These are phyloP conservation scores for Stachybotrys echinatus DNA, from an alignment of 2,329 filamentous ascomycete species.

Conservation along the genomic window DNA sequence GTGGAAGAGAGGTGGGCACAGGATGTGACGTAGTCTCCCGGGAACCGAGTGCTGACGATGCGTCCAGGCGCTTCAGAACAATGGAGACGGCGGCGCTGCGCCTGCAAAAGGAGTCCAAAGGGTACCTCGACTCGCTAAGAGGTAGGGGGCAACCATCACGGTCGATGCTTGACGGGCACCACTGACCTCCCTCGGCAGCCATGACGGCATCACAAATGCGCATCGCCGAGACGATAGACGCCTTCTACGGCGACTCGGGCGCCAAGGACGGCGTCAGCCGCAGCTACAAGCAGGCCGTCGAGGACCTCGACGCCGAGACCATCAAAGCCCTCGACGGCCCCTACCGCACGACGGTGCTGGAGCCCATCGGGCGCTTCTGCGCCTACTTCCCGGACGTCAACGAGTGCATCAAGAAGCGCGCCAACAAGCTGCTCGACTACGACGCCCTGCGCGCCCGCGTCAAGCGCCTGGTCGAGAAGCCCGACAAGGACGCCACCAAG, in stretches of 20 bases:
- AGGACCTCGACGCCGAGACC: constrained; percentile 94
- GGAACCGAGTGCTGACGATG: background rate
- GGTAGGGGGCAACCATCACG: constrained; percentile 43
- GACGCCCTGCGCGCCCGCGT: constrained; percentile 93
- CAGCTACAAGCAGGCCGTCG: constrained; percentile 97
- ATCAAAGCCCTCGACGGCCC: constrained; percentile 97
- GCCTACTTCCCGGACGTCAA: constrained; percentile 99
- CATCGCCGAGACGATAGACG: constrained; percentile 98
- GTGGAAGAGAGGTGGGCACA: constrained; percentile 80
- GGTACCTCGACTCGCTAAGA: constrained; percentile 92
- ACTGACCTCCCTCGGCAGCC: constrained; percentile 46
- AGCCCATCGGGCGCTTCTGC: constrained; percentile 93
- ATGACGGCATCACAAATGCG: constrained; percentile 99
- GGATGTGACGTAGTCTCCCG: background rate
- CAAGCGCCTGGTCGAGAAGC: constrained; percentile 95
- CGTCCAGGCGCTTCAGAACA: constrained; percentile 78
- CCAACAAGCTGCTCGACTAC: constrained; percentile 98
- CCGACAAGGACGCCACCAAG: constrained; percentile 97
- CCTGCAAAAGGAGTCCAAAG: constrained; percentile 96
- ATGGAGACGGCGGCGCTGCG: constrained; percentile 93
- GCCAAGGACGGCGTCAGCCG: constrained; percentile 91
- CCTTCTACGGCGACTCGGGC: constrained; percentile 95
- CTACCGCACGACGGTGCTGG: constrained; percentile 88
- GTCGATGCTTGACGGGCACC: no score
- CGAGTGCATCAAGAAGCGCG: constrained; percentile 98